Conservation (phyloP, 768 basidiomycete species). For the Pleurotus sapidus region DNA sequence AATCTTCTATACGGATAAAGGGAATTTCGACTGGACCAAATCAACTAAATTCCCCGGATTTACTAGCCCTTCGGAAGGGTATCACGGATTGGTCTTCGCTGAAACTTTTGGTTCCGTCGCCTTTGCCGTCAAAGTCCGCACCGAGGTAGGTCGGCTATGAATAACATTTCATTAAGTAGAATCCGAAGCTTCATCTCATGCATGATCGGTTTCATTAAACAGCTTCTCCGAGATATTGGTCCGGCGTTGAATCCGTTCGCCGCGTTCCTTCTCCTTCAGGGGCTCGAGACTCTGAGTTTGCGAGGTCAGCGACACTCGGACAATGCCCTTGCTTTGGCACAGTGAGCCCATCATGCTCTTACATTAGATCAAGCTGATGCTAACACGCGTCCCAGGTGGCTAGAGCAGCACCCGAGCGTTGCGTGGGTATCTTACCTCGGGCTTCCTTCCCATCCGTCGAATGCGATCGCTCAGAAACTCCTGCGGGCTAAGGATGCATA, state of each 20-base stretch:
- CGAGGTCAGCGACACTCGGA: constrained; percentile 68
- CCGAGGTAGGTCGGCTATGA: constrained; percentile 28
- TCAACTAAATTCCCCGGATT: constrained; percentile 74
- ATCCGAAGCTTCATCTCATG: constrained; percentile 4
- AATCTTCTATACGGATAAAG: constrained; percentile 13
- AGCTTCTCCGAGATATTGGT: constrained; percentile 67
- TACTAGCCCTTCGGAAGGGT: constrained; percentile 72
- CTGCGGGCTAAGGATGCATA: constrained; percentile 48
- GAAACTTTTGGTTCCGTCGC: constrained; percentile 65
- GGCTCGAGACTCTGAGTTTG: constrained; percentile 73
- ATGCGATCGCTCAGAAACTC: constrained; percentile 54
- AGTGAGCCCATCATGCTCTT: too few relatives aligned
- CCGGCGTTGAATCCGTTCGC: constrained; percentile 66
- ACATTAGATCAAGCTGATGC: background rate
- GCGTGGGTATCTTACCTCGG: constrained; percentile 82
- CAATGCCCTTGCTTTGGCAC: constrained; percentile 69
- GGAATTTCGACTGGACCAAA: constrained; percentile 71
- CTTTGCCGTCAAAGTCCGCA: constrained; percentile 65
- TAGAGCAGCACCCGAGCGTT: constrained; percentile 63
- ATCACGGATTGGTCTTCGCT: constrained; percentile 67
- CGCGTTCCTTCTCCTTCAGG: constrained; percentile 75
- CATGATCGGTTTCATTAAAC: constrained; percentile 1
- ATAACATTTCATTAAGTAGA: background rate
- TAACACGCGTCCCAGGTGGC: constrained; percentile 32
- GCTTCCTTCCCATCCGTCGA: constrained; percentile 55